phyloP scores from a whole-genome alignment of 1,284 basidiomycete species.

The Ustilago tritici region DNA sequence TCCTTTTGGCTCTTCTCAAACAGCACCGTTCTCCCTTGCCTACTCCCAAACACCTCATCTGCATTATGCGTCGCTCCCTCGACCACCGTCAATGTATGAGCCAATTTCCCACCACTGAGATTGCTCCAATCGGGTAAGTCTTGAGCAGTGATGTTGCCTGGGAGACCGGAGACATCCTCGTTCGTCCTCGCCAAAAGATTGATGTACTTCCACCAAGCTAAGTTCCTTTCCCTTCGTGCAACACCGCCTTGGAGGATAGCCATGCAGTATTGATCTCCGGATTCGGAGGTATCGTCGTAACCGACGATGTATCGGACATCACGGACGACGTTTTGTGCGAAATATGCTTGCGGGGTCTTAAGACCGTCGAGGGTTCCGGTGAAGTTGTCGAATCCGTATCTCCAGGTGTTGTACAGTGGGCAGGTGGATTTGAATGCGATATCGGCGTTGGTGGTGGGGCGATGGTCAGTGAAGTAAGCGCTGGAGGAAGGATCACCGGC shows the following conservation, averaged over 20 bases:
- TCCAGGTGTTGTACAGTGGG: conserved; percentile 63
- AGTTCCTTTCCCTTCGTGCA: conserved; percentile 60
- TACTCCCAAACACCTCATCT: conserved; percentile 53
- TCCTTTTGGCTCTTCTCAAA: conserved; percentile 42
- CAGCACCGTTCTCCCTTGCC: conserved; percentile 60
- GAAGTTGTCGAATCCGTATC: conserved; percentile 66
- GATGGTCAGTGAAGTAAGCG: conserved; percentile 63
- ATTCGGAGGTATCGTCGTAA: conserved; percentile 46
- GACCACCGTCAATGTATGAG: conserved; percentile 60
- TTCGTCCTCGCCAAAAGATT: conserved; percentile 59
- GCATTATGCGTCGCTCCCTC: conserved; percentile 62
- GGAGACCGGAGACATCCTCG: conserved; percentile 59
- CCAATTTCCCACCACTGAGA: conserved; percentile 38
- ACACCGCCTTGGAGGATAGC: conserved; percentile 64
- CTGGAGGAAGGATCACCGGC: conserved; percentile 62
- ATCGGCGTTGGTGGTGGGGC: conserved; percentile 50
- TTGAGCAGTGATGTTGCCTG: conserved; percentile 41
- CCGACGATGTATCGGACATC: conserved; percentile 67
- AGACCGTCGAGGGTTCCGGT: conserved; percentile 51
- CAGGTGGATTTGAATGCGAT: conserved; percentile 54
- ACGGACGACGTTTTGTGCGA: conserved; percentile 54
- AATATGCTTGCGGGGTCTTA: conserved; percentile 56
- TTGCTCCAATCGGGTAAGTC: conserved; percentile 63
- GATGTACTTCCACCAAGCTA: conserved; percentile 68
- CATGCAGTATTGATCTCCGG: conserved; percentile 67